phyloP scores from a whole-genome alignment of 768 basidiomycete species.

The Tulasnella sp. region DNA sequence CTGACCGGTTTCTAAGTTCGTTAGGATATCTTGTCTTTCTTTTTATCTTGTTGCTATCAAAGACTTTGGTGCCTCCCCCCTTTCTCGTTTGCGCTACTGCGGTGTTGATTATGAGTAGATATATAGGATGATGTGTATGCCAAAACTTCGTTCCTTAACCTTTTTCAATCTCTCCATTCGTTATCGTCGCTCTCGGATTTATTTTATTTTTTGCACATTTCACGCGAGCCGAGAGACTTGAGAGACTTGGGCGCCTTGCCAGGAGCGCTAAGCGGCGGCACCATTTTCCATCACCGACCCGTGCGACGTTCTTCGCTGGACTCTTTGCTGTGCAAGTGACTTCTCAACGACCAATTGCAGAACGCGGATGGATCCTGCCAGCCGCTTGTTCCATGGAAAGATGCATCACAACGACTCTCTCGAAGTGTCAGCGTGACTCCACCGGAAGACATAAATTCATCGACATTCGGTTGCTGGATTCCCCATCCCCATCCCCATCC shows the following conservation, averaged over 20 bases:
- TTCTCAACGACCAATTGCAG: background rate
- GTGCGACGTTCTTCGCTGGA: too few species aligned
- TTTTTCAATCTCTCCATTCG: background rate
- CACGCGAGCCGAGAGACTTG: background rate
- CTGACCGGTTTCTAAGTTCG: too few species aligned
- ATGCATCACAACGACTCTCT: background rate
- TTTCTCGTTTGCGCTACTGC: background rate
- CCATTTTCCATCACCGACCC: background rate
- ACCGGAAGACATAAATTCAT: background rate
- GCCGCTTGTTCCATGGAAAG: background rate
- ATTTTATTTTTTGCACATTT: background rate
- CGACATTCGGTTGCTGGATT: background rate
- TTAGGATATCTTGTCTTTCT: too few species aligned
- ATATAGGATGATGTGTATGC: background rate
- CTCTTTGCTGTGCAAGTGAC: background rate
- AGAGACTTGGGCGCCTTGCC: background rate
- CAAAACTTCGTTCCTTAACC: background rate
- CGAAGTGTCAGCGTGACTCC: slow-evolving; percentile 12
- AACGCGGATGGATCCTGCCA: background rate
- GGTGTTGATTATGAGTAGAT: background rate
- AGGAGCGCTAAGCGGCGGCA: background rate
- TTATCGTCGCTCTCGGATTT: background rate
- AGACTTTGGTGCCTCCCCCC: background rate
- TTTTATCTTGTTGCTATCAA: background rate
- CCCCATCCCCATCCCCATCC: too few species aligned